These are phyloP conservation scores for Chalciporus sphaerocephalus DNA, from an alignment of 768 basidiomycete genomes.

Conservation along the genomic window DNA sequence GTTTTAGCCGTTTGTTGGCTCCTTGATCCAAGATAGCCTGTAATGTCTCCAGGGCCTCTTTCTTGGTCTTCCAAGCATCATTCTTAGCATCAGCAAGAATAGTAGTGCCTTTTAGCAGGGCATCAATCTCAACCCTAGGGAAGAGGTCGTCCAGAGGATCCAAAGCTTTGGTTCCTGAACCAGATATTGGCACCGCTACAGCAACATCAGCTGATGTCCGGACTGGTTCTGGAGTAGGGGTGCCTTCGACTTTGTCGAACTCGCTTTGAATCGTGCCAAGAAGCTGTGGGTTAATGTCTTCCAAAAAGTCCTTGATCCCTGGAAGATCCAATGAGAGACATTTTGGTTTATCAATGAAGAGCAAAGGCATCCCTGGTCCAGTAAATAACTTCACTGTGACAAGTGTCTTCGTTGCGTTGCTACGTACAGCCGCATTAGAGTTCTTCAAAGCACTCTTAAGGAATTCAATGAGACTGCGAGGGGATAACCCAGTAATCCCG, in stretches of 20 bases:
- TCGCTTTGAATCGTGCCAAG: conserved; percentile 85
- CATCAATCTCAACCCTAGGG: conserved; percentile 90
- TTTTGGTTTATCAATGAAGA: not conserved
- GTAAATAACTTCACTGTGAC: conserved; percentile 91
- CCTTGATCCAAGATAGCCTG: conserved; percentile 86
- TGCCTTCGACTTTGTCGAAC: conserved; percentile 88
- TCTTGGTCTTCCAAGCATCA: conserved; percentile 95
- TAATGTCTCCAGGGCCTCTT: conserved; percentile 86
- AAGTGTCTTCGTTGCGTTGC: conserved; percentile 87
- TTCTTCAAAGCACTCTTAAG: conserved; percentile 83
- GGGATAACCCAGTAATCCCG: conserved; percentile 80
- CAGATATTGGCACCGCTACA: conserved; percentile 41
- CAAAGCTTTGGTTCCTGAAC: conserved; percentile 36
- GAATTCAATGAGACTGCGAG: conserved; percentile 85
- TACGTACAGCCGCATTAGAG: conserved; percentile 90
- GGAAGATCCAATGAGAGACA: conserved; percentile 13
- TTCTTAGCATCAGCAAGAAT: conserved; percentile 82
- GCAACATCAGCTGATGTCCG: conserved; percentile 74
- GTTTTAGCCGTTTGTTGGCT: conserved; percentile 87
- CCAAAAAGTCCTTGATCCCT: conserved; percentile 90
- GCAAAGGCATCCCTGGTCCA: conserved; percentile 61
- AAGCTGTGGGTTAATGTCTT: conserved; percentile 92
- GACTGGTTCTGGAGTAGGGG: conserved; percentile 69
- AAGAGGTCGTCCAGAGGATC: conserved; percentile 93
- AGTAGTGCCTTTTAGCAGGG: conserved; percentile 75